Base-by-base conservation (phyloP, 129 eudicot species). In the Solidago caesia region DNA sequence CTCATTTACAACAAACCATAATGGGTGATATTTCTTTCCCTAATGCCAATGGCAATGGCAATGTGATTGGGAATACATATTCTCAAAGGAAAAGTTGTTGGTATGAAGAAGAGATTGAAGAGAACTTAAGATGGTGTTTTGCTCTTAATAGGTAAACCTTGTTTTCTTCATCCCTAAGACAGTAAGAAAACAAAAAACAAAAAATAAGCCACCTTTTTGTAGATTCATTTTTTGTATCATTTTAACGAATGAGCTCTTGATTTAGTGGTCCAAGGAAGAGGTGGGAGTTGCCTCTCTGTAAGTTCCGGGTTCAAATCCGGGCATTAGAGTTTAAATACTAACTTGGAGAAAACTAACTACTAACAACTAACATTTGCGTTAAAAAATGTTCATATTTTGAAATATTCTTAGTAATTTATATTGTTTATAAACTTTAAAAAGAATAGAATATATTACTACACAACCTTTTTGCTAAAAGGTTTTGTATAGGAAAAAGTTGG, bases 41-140 rank as follows among this genome's bases (percentile, higher is more conserved):
- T 4, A 85, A 68, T 73, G 82, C 71, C 2, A 68, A 71, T 71
- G 48, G 33, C 6, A 73, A 73, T 60, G 77, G 77, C 7, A 78
- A 75, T 82, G 82, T 78, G 7, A 82, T 79, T 71, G 84, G 75
- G 1, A 73, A 73, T 80, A 73, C 27, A n/a, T 72, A 60, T 60
- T 66, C 68, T 67, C 91, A 85, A 27, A 87, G 97, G 77, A 91
- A 89, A 84, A 87, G 92, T 48, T 91, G 97, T 60, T 91, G 97
- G 97, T 91, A 85, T 62, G 97, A 91, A 73, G 97, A 91, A 79
- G 88, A 85, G 83, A 80, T 91, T 56, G 97, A 91, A 76, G 91
- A 75, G 74, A 83, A 91, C 67, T 87, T 91, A 68, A 88, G 90
- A 74, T 91, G 97, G 97, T 91, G 95, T 12, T 91, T 91, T 69